These are phyloP conservation scores for Parachaetomium inaequale DNA, from an alignment of 495 filamentous ascomycete genomes.

Conservation along the genomic window DNA sequence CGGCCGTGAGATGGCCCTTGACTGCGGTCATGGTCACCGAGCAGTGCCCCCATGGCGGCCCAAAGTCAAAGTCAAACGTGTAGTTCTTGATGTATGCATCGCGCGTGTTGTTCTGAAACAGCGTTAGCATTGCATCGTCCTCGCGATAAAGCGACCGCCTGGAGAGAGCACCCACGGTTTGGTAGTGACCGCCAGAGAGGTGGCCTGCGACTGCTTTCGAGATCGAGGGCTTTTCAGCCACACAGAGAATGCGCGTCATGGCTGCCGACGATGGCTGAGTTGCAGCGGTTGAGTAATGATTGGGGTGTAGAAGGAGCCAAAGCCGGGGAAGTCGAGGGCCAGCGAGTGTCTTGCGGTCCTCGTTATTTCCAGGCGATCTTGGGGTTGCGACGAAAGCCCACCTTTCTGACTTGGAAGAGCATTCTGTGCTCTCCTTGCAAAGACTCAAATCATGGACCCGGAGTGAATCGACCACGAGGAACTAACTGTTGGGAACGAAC, in stretches of 20 bases:
- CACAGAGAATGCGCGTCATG: slow-evolving; percentile 69
- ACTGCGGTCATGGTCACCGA: slow-evolving; percentile 91
- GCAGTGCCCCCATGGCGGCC: slow-evolving; percentile 72
- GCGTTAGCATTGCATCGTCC: background rate
- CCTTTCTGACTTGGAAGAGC: background rate
- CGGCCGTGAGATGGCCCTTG: slow-evolving; percentile 71
- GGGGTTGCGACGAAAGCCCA: slow-evolving; percentile 5
- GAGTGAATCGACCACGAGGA: background rate
- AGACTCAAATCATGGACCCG: background rate
- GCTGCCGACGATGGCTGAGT: background rate
- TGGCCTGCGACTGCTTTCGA: slow-evolving; percentile 90
- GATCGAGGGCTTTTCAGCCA: slow-evolving; percentile 96
- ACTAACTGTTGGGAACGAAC: background rate
- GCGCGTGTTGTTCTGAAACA: slow-evolving; percentile 48
- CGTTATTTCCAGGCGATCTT: background rate
- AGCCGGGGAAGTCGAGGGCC: background rate
- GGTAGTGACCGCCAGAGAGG: slow-evolving; percentile 69
- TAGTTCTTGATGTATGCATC: slow-evolving; percentile 91
- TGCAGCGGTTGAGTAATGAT: background rate
- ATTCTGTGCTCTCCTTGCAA: background rate
- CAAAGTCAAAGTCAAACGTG: slow-evolving; percentile 83
- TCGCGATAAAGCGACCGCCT: background rate
- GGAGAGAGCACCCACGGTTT: slow-evolving; percentile 55
- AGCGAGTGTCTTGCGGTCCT: background rate
- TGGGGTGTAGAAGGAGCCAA: background rate